A percentile compares a stretch with the other conserved stretches of the same genome.
Evolutionary conservation across 2,329 filamentous ascomycete genomes (phyloP).

Genomic region (Amphichorda felina): DNA sequence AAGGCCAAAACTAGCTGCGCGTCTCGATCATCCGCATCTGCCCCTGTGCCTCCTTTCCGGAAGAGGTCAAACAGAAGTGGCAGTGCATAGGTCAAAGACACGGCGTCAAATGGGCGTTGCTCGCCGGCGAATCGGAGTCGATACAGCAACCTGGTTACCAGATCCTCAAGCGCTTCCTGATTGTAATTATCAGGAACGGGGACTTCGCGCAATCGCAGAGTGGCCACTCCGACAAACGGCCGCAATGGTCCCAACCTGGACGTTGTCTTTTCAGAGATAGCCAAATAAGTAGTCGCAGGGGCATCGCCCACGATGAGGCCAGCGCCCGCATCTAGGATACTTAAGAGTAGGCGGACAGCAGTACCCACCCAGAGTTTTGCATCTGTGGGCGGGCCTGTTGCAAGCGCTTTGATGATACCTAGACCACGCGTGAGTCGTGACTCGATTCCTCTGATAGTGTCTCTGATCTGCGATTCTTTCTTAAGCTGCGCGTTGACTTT

Average conservation of each 20-base stretch:
- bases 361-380: constrained; percentile 79
- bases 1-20: constrained; percentile 82
- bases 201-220: constrained; percentile 66
- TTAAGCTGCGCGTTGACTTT: constrained; percentile 86
- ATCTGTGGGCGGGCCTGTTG: constrained; percentile 80
- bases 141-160: constrained; percentile 83
- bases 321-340: constrained; percentile 68
- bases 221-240: constrained; percentile 78
- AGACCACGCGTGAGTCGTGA: constrained; percentile 69
- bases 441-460: constrained; percentile 57
- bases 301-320: constrained; percentile 70
- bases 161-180: constrained; percentile 69
- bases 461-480: constrained; percentile 73
- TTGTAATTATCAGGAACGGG: constrained; percentile 61
- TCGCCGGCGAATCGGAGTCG: constrained; percentile 82
- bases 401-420: constrained; percentile 73
- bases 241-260: constrained; percentile 63
- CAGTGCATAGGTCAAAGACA: constrained; percentile 78
- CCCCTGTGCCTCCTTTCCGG: constrained; percentile 64
- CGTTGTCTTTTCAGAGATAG: constrained; percentile 65
- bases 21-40: constrained; percentile 66
- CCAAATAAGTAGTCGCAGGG: constrained; percentile 66
- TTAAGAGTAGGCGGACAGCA: constrained; percentile 62
- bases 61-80: constrained; percentile 73
- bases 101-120: constrained; percentile 83